These are phyloP conservation scores for Barnettozyma pratensis DNA, from an alignment of 805 yeast species.

Conservation along the genomic window DNA sequence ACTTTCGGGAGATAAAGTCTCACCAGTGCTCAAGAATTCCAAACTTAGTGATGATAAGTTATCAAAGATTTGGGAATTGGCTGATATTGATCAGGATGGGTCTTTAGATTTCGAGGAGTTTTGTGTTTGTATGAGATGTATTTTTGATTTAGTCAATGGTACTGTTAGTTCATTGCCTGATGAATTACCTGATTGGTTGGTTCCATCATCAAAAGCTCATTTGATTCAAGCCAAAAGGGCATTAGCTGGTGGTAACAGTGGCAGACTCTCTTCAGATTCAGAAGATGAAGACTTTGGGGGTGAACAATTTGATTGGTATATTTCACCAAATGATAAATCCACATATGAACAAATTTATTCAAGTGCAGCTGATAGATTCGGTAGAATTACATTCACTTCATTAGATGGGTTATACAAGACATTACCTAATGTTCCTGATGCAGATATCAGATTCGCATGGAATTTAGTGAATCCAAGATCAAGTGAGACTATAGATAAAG, in stretches of 20 bases:
- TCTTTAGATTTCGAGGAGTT: constrained; percentile 93
- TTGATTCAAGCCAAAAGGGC: constrained; percentile 81
- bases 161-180: constrained; percentile 56
- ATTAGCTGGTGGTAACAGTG: constrained; percentile 13
- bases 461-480: constrained; percentile 89
- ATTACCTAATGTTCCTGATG: constrained; percentile 66
- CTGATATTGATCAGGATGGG: constrained; percentile 93
- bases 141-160: constrained; percentile 87
- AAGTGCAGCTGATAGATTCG: constrained; percentile 69
- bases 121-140: constrained; percentile 93
- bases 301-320: constrained; percentile 84
- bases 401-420: constrained; percentile 64
- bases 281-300: constrained; percentile 40
- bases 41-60: constrained; percentile 73
- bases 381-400: constrained; percentile 72
- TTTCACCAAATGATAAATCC: constrained; percentile 78
- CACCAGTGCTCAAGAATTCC: constrained; percentile 84
- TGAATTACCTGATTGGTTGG: constrained; percentile 82
- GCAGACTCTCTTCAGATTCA: constrained; percentile 45
- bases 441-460: constrained; percentile 91
- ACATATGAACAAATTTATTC: constrained; percentile 76
- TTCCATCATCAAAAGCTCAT: constrained; percentile 86
- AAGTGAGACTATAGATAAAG: constrained; percentile 84
- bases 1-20: constrained; percentile 78
- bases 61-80: constrained; percentile 82